Evolutionary conservation across 2,329 filamentous ascomycete genomes (phyloP).

Genomic region (Lecanicillium sp.): DNA sequence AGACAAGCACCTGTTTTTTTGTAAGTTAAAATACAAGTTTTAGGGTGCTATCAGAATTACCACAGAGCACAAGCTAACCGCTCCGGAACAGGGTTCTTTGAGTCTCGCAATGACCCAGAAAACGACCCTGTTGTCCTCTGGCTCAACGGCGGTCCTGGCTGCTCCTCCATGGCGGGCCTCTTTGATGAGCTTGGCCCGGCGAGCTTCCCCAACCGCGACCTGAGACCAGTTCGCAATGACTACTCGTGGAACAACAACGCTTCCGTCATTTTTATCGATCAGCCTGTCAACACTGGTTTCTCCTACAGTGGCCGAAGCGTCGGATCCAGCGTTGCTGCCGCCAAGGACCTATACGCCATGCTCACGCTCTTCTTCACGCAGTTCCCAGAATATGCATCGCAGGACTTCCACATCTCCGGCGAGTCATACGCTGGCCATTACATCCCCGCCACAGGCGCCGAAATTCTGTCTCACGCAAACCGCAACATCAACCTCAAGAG

Average conservation of each 20-base stretch:
- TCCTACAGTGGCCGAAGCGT: constrained; percentile 90
- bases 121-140: constrained; percentile 94
- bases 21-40: constrained; percentile 5
- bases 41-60: no score
- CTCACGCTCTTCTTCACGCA: constrained; percentile 98
- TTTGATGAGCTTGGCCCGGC: constrained; percentile 98
- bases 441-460: constrained; percentile 83
- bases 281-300: constrained; percentile 97
- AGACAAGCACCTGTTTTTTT: constrained; percentile 98
- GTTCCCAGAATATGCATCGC: constrained; percentile 89
- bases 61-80: no score
- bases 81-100: constrained; percentile 70
- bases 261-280: constrained; percentile 98
- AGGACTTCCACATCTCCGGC: constrained; percentile 96
- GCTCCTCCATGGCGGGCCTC: constrained; percentile 90
- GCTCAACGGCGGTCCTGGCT: constrained; percentile 93
- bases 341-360: constrained; percentile 96
- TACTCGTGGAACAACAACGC: constrained; percentile 96
- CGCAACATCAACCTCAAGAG: constrained; percentile 98
- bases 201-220: constrained; percentile 73
- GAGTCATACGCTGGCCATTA: constrained; percentile 96
- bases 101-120: constrained; percentile 93
- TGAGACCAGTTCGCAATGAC: constrained; percentile 72
- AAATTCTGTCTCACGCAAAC: constrained; percentile 91
- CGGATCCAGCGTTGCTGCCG: constrained; percentile 87